Evolutionary conservation across 352 stramenopile species (phyloP).

Genomic region (Phytophthora nicotianae): DNA sequence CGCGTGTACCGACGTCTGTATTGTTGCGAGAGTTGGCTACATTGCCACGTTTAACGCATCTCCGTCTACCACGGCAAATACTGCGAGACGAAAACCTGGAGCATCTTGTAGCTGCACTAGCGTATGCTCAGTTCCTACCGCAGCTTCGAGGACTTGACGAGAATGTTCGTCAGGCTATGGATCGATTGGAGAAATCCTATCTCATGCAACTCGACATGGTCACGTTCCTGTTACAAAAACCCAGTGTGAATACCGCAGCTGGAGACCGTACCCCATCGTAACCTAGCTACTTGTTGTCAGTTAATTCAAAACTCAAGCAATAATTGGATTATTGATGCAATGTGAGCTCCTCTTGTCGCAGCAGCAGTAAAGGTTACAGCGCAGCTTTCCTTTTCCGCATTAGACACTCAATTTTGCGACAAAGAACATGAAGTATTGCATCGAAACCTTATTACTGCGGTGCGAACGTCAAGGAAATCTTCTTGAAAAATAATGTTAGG

Average conservation of each 20-base stretch:
- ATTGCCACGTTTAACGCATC: slow-evolving; percentile 60
- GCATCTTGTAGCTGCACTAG: slow-evolving; percentile 72
- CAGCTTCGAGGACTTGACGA: slow-evolving; percentile 60
- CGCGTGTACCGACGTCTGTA: slow-evolving; percentile 63
- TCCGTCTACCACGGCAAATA: slow-evolving; percentile 67
- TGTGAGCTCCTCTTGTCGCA: too few species aligned
- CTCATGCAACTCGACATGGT: slow-evolving; percentile 74
- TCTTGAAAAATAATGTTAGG: too few species aligned
- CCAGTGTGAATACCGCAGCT: neutral
- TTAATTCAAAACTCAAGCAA: too few species aligned
- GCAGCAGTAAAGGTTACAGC: too few species aligned
- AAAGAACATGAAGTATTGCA: too few species aligned
- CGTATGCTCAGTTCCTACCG: slow-evolving; percentile 54
- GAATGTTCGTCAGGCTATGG: slow-evolving; percentile 61
- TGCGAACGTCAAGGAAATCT: too few species aligned
- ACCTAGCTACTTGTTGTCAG: too few species aligned
- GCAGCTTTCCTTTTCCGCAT: too few species aligned
- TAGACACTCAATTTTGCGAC: too few species aligned
- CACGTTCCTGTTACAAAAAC: slow-evolving; percentile 54
- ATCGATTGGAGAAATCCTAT: slow-evolving; percentile 76
- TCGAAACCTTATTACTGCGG: too few species aligned
- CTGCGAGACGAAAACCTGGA: slow-evolving; percentile 77
- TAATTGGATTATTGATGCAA: too few species aligned
- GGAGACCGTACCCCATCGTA: slow-evolving; percentile 1
- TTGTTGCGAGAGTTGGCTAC: slow-evolving; percentile 60